These are phyloP conservation scores for Lactifluus subvellereus DNA, from an alignment of 768 basidiomycete species.

Conservation along the genomic window DNA sequence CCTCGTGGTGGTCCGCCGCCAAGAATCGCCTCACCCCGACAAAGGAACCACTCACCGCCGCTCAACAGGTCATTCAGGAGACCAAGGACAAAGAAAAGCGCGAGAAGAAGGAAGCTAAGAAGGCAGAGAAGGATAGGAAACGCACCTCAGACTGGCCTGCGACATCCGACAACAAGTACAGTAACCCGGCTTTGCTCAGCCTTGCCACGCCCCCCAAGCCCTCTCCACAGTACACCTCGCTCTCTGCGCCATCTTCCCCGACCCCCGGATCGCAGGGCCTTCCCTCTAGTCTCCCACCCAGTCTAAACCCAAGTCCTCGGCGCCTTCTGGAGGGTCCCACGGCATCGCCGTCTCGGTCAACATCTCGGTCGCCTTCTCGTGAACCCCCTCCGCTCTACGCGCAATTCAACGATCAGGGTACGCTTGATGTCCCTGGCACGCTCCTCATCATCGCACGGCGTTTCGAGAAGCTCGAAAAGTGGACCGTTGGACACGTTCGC, in stretches of 20 bases:
- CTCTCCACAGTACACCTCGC: slow-evolving; percentile 43
- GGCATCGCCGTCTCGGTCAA: slow-evolving; percentile 45
- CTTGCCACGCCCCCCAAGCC: slow-evolving; percentile 45
- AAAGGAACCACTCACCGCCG: slow-evolving; percentile 75
- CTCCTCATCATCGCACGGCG: slow-evolving; percentile 69
- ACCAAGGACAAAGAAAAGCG: slow-evolving; percentile 60
- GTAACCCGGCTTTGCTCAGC: slow-evolving; percentile 54
- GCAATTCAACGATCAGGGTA: slow-evolving; percentile 65
- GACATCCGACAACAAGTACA: slow-evolving; percentile 44
- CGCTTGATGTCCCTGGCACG: slow-evolving; percentile 69
- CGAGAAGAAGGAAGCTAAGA: slow-evolving; percentile 35
- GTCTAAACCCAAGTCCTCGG: slow-evolving; percentile 61
- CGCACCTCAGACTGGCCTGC: slow-evolving; percentile 46
- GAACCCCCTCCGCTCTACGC: slow-evolving; percentile 71
- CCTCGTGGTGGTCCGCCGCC: slow-evolving; percentile 64
- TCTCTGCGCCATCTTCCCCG: slow-evolving; percentile 55
- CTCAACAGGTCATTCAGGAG: slow-evolving; percentile 76
- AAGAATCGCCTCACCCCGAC: slow-evolving; percentile 75
- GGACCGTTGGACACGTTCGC: slow-evolving; percentile 84
- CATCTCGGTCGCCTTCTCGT: slow-evolving; percentile 48
- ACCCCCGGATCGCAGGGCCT: slow-evolving; percentile 50
- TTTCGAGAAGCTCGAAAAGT: slow-evolving; percentile 86
- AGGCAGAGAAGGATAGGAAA: slow-evolving; percentile 40
- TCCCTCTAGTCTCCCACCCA: slow-evolving; percentile 44
- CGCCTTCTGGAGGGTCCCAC: slow-evolving; percentile 41